phyloP scores from a whole-genome alignment of 2,329 filamentous ascomycete genomes.

The Xylariaceae sp. region DNA sequence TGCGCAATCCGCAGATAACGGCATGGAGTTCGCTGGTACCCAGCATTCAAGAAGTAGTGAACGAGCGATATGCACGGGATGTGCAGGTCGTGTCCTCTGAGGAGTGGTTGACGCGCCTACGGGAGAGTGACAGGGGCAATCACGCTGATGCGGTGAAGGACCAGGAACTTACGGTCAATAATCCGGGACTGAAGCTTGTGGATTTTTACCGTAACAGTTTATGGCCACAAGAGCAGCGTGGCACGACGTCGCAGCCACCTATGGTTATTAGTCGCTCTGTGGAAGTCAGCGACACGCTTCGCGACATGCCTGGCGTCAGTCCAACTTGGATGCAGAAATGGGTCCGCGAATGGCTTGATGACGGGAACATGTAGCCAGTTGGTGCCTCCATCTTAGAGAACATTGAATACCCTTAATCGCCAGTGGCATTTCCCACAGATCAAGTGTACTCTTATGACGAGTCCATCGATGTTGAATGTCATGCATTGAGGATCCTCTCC shows the following conservation, averaged over 20 bases:
- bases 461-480: too few species aligned
- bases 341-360: conserved; percentile 23
- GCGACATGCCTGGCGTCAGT: conserved; percentile 26
- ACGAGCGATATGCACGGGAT: neutral
- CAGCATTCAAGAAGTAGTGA: neutral
- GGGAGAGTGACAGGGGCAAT: neutral
- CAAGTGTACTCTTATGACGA: too few species aligned
- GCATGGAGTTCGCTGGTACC: conserved; percentile 3
- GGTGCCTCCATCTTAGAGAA: too few species aligned
- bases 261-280: conserved; percentile 14
- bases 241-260: conserved; percentile 8
- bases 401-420: too few species aligned
- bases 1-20: conserved; percentile 7
- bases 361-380: neutral
- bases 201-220: conserved; percentile 29
- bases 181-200: conserved; percentile 31
- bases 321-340: conserved; percentile 35
- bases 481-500: too few species aligned
- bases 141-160: neutral
- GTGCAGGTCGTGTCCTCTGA: neutral
- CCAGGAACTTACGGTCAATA: conserved; percentile 7
- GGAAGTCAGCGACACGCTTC: conserved; percentile 26
- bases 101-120: neutral
- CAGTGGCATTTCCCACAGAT: too few species aligned
- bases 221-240: neutral